Conservation (phyloP, 345 rosid species). For the Dovyalis caffra region DNA sequence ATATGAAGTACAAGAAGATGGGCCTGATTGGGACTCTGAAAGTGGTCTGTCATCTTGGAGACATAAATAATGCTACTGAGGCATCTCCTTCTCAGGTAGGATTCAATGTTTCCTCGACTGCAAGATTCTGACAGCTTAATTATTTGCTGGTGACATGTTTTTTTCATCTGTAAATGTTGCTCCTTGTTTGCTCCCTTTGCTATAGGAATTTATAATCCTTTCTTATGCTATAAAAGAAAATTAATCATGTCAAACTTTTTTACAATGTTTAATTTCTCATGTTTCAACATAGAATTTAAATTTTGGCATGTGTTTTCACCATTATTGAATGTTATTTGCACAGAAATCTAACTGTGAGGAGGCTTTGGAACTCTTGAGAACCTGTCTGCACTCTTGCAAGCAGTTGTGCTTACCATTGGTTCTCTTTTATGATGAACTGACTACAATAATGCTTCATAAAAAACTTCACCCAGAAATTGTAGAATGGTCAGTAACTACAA, state of each 20-base stretch:
- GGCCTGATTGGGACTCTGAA: conserved; percentile 74
- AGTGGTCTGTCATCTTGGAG: conserved; percentile 65
- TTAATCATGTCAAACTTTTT: neutral
- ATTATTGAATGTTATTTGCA: neutral
- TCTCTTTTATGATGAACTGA: conserved; percentile 76
- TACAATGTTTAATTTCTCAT: neutral
- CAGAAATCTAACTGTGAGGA: conserved; percentile 71
- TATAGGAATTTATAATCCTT: neutral
- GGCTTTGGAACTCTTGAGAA: conserved; percentile 70
- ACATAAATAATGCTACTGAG: conserved; percentile 37
- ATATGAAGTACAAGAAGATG: conserved; percentile 80
- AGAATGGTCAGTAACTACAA: conserved; percentile 57
- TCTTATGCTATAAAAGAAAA: neutral
- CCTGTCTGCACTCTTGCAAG: conserved; percentile 68
- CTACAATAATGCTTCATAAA: conserved; percentile 45
- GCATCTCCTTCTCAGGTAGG: conserved; percentile 51
- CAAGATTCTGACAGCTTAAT: neutral
- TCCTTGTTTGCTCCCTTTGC: neutral
- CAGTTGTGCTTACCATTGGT: conserved; percentile 48
- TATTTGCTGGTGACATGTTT: conserved; percentile 2
- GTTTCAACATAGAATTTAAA: neutral
- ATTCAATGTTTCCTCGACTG: conserved; percentile 8
- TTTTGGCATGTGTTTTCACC: neutral
- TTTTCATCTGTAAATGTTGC: neutral
- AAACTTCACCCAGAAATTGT: conserved; percentile 64